Percentiles rank a stretch among this genome's conserved stretches.
Conservation (phyloP, 495 filamentous ascomycete species). For the Tuber borchii region DNA sequence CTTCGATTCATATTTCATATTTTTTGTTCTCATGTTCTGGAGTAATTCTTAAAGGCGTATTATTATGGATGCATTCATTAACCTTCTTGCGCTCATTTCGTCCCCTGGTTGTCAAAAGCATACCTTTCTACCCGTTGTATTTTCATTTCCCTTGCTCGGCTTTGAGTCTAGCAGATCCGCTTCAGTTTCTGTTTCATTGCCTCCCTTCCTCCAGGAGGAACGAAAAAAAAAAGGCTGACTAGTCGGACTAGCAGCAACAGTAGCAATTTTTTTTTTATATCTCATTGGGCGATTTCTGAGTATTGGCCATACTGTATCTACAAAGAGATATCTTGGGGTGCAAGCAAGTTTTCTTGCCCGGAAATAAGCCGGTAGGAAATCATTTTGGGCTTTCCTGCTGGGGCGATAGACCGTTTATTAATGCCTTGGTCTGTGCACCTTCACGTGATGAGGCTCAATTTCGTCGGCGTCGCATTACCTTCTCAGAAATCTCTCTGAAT, state of each 20-base stretch:
- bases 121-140: background rate
- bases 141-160: background rate
- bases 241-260: conserved; percentile 11
- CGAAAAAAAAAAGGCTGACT: conserved; percentile 14
- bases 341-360: background rate
- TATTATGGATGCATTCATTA: conserved; percentile 33
- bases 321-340: background rate
- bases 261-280: conserved; percentile 14
- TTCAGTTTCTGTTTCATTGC: conserved; percentile 16
- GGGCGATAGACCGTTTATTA: conserved; percentile 17
- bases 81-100: conserved; percentile 5
- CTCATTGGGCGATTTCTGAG: conserved; percentile 11
- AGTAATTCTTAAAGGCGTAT: conserved; percentile 25
- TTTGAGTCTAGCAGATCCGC: conserved; percentile 12
- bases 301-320: background rate
- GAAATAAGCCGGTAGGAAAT: background rate
- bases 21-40: conserved; percentile 11
- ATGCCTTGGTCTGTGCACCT: conserved; percentile 23
- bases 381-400: conserved; percentile 6
- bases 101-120: background rate
- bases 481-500: background rate
- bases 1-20: conserved; percentile 8
- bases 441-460: conserved; percentile 33
- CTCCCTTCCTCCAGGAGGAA: conserved; percentile 23
- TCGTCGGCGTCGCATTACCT: conserved; percentile 9